Evolutionary conservation across 352 stramenopile genomes (phyloP).

Genomic region (Lagenidium giganteum): DNA sequence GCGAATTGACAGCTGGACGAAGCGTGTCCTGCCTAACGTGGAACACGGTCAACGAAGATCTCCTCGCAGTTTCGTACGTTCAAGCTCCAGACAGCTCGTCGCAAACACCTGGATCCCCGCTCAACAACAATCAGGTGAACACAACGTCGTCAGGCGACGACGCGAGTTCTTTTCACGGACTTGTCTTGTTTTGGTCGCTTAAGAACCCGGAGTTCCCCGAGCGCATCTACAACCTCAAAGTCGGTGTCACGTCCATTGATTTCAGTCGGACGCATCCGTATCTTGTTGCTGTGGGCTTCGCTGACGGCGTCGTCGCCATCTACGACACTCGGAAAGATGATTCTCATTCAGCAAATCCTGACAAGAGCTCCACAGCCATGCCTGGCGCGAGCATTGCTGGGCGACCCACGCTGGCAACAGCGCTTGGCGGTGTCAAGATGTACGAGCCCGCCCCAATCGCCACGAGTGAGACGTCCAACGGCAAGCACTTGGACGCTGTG

Average conservation of each 20-base stretch:
- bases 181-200: conserved; percentile 93
- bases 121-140: background rate
- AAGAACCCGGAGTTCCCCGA: conserved; percentile 91
- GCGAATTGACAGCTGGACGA: conserved; percentile 45
- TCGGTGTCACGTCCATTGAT: conserved; percentile 85
- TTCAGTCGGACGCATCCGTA: conserved; percentile 86
- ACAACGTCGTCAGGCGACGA: conserved; percentile 17
- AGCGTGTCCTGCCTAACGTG: conserved; percentile 77
- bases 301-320: conserved; percentile 87
- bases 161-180: too few relatives aligned
- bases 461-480: conserved; percentile 44
- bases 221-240: conserved; percentile 73
- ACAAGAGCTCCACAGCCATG: conserved; percentile 3
- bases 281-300: conserved; percentile 86
- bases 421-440: background rate
- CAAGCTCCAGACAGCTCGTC: conserved; percentile 6
- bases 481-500: conserved; percentile 88
- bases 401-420: background rate
- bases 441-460: conserved; percentile 41
- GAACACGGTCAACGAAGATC: conserved; percentile 85
- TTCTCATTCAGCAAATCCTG: background rate
- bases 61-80: conserved; percentile 89
- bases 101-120: background rate
- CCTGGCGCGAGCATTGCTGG: background rate
- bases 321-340: conserved; percentile 86